phyloP scores from a whole-genome alignment of 257 asterid genomes.

The Solanum medicagineum region DNA sequence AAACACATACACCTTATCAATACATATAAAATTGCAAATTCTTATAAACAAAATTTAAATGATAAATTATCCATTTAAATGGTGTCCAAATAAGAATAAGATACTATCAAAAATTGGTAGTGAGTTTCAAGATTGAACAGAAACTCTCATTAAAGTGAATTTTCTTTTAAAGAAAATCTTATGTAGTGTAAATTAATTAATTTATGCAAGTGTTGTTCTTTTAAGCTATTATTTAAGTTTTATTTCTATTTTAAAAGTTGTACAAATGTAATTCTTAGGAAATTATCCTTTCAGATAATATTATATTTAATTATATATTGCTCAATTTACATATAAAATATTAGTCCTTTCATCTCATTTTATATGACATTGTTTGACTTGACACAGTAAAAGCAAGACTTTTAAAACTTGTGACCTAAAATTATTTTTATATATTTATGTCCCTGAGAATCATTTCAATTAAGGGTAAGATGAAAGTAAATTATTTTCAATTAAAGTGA shows the following conservation, averaged over 20 bases:
- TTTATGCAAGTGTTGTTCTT: neutral
- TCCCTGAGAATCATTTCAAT: too few species aligned
- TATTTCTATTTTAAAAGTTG: neutral
- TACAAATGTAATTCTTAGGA: neutral
- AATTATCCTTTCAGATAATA: rapidly evolving
- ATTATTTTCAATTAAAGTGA: too few species aligned
- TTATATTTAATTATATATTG: neutral
- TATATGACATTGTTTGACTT: too few species aligned
- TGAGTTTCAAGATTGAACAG: neutral
- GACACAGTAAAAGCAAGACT: too few species aligned
- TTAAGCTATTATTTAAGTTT: neutral
- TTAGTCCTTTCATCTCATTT: too few species aligned
- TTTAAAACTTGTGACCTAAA: too few species aligned
- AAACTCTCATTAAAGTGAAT: neutral
- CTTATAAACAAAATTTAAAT: neutral
- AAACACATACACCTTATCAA: neutral
- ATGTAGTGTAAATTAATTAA: neutral
- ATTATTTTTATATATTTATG: too few species aligned
- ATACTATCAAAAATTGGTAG: neutral
- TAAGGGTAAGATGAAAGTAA: too few species aligned
- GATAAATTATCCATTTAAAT: neutral
- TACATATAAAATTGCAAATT: neutral
- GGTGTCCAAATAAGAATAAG: neutral
- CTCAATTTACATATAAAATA: too few species aligned
- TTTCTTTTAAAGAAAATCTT: neutral